Conservation (phyloP, 345 rosid species). For the Hibiscus mutabilis region DNA sequence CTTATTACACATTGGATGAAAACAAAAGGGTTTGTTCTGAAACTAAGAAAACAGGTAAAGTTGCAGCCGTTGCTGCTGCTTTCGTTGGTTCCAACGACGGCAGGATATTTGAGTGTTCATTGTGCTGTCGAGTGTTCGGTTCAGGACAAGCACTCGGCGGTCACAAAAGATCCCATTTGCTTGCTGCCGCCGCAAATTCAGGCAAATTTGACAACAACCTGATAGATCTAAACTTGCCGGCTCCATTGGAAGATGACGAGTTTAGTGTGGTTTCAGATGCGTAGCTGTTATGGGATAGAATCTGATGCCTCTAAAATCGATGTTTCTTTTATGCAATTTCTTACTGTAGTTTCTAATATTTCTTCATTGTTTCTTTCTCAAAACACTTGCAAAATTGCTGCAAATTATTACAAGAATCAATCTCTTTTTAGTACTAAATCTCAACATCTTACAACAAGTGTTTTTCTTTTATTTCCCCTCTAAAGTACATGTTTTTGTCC, state of each 20-base stretch:
- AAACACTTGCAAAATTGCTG: not conserved
- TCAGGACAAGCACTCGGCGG: slow-evolving; percentile 84
- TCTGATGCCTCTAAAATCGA: not conserved
- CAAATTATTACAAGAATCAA: not conserved
- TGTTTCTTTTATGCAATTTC: slow-evolving; percentile 2
- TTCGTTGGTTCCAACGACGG: not conserved
- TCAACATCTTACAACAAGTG: not conserved
- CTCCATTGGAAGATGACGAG: slow-evolving; percentile 65
- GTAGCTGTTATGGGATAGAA: not conserved
- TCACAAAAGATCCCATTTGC: slow-evolving; percentile 69
- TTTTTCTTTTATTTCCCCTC: not conserved
- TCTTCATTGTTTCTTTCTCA: slow-evolving; percentile 1
- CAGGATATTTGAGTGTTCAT: slow-evolving; percentile 49
- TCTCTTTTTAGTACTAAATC: no score
- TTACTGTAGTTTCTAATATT: not conserved
- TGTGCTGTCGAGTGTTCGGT: slow-evolving; percentile 49
- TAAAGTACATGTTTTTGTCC: not conserved
- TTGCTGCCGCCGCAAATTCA: slow-evolving; percentile 23
- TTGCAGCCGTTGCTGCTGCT: not conserved
- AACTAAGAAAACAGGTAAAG: slow-evolving; percentile 21
- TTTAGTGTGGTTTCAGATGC: slow-evolving; percentile 32
- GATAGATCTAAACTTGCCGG: slow-evolving; percentile 96
- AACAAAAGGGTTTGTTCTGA: slow-evolving; percentile 31
- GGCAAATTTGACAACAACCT: slow-evolving; percentile 25
- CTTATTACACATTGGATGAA: slow-evolving; percentile 46